These are phyloP conservation scores for Colletotrichum melonis DNA, from an alignment of 2,329 filamentous ascomycete genomes.

Conservation along the genomic window DNA sequence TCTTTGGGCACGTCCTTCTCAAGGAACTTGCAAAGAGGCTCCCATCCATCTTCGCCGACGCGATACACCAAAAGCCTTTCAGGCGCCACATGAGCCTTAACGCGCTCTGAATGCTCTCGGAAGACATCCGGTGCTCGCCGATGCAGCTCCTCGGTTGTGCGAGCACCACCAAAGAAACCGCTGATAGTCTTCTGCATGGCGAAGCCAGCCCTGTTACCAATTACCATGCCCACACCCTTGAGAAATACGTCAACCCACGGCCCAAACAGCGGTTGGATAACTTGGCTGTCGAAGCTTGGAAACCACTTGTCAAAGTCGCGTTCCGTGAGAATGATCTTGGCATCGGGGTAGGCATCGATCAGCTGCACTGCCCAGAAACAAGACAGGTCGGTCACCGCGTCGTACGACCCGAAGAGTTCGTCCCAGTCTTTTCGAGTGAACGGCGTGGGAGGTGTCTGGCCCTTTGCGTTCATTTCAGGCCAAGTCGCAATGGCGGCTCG, in stretches of 20 bases:
- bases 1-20: constrained; percentile 46
- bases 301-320: constrained; percentile 47
- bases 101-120: constrained; percentile 24
- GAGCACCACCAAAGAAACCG: constrained; percentile 40
- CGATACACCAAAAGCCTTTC: constrained; percentile 30
- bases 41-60: constrained; percentile 51
- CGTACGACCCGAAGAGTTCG: constrained; percentile 43
- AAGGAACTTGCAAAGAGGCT: constrained; percentile 54
- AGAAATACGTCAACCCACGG: constrained; percentile 37
- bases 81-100: constrained; percentile 25
- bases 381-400: constrained; percentile 45
- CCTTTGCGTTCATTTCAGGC: constrained; percentile 12
- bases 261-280: constrained; percentile 41
- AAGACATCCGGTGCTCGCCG: neutral
- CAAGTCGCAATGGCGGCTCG: constrained; percentile 15
- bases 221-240: constrained; percentile 41
- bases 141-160: constrained; percentile 1
- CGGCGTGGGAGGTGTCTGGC: neutral
- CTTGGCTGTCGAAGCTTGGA: constrained; percentile 44
- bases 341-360: constrained; percentile 45
- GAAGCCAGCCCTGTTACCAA: constrained; percentile 44
- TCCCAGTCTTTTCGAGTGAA: constrained; percentile 45
- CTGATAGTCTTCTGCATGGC: constrained; percentile 42
- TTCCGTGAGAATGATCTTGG: constrained; percentile 47
- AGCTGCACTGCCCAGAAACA: constrained; percentile 42